phyloP scores from a whole-genome alignment of 192 early-diverging fungal genomes.

The Coemansia aciculifera region DNA sequence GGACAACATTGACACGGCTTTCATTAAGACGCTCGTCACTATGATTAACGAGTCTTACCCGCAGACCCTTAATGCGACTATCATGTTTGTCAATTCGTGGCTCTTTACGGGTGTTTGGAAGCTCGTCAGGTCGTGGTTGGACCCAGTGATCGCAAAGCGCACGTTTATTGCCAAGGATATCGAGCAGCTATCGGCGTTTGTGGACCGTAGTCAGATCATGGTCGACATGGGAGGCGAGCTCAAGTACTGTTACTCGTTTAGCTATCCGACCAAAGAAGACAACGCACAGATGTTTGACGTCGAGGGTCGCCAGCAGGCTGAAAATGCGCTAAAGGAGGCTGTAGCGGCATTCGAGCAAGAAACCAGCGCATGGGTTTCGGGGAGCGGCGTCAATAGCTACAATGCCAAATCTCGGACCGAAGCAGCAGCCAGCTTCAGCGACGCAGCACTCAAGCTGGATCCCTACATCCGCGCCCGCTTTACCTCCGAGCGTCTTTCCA shows the following conservation, averaged over 20 bases:
- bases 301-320: conserved; percentile 42
- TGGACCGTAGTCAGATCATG: conserved; percentile 62
- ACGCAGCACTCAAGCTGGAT: conserved; percentile 51
- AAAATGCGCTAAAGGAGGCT: conserved; percentile 38
- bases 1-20: conserved; percentile 70
- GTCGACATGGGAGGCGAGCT: conserved; percentile 62
- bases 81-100: conserved; percentile 85
- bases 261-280: conserved; percentile 52
- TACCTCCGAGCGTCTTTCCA: conserved; percentile 17
- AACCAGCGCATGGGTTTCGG: conserved; percentile 50
- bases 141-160: conserved; percentile 81
- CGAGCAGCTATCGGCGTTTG: conserved; percentile 60
- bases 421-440: conserved; percentile 22
- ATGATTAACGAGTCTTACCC: conserved; percentile 83
- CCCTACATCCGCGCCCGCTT: conserved; percentile 55
- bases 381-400: conserved; percentile 3
- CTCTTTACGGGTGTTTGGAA: conserved; percentile 82
- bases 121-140: conserved; percentile 74
- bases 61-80: conserved; percentile 68
- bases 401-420: conserved; percentile 21
- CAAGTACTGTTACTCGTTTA: conserved; percentile 58
- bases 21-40: conserved; percentile 73
- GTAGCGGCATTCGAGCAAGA: conserved; percentile 43
- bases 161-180: conserved; percentile 70
- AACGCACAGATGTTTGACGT: conserved; percentile 57